Conservation (phyloP, 768 basidiomycete species). For the Aureoboletus auriporus region DNA sequence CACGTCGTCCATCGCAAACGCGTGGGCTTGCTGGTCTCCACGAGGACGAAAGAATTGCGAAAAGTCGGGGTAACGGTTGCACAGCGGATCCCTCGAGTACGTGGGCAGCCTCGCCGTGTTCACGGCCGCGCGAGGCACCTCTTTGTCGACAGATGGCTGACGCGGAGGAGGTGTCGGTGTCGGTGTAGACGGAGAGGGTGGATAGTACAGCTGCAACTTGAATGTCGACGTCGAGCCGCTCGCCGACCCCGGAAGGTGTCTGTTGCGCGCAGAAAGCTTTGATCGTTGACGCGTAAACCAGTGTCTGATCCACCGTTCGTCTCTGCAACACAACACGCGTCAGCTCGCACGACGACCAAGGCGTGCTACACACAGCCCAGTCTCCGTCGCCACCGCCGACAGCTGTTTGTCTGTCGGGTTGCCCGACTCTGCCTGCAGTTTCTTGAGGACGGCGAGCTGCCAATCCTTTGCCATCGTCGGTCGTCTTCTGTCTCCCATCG, state of each 20-base stretch:
- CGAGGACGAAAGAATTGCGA: slow-evolving; percentile 27
- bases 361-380: slow-evolving; percentile 28
- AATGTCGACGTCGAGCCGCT: slow-evolving; percentile 7
- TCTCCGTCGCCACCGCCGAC: slow-evolving; percentile 19
- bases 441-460: slow-evolving; percentile 28
- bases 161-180: neutral
- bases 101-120: slow-evolving; percentile 1
- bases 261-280: slow-evolving; percentile 12
- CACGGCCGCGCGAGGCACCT: neutral
- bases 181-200: neutral
- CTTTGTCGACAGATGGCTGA: neutral
- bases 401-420: slow-evolving; percentile 23
- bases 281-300: slow-evolving; percentile 30
- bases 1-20: neutral
- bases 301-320: slow-evolving; percentile 27
- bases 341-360: slow-evolving; percentile 6
- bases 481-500: slow-evolving; percentile 4
- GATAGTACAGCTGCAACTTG: slow-evolving; percentile 7
- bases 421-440: slow-evolving; percentile 17
- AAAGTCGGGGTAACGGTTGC: slow-evolving; percentile 30
- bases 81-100: slow-evolving; percentile 31
- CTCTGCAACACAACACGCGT: slow-evolving; percentile 10
- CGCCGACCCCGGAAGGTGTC: neutral
- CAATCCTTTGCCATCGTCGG: slow-evolving; percentile 22
- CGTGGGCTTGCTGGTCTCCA: slow-evolving; percentile 8